Percentiles rank a stretch among this genome's conserved stretches.
phyloP scores from a whole-genome alignment of 1,139 yeast species.

The Sugiyamaella pinicola region DNA sequence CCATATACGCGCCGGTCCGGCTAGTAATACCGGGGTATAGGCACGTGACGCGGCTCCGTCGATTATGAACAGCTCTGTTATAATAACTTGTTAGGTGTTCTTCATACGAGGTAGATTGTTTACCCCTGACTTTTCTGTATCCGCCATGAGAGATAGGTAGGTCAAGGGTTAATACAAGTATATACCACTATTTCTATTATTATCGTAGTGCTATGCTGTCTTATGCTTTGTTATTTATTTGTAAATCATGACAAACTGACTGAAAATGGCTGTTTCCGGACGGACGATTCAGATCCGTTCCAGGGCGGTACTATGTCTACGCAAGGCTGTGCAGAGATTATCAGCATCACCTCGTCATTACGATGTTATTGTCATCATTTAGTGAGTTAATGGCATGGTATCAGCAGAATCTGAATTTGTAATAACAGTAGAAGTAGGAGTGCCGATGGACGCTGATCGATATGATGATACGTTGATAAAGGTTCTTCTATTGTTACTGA shows the following conservation, averaged over 20 bases:
- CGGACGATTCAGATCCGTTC: conserved; percentile 6
- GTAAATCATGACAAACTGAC: conserved; percentile 4
- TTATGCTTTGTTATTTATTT: conserved; percentile 7
- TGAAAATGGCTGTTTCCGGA: neutral
- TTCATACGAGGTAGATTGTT: too few species aligned
- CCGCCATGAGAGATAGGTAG: too few species aligned
- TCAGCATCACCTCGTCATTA: neutral
- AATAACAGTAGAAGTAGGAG: neutral
- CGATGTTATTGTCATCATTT: neutral
- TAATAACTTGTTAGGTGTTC: too few species aligned
- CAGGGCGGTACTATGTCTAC: neutral
- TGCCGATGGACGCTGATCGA: too few species aligned
- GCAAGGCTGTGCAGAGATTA: neutral
- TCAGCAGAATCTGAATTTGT: neutral
- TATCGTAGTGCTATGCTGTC: neutral
- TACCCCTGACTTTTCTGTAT: too few species aligned
- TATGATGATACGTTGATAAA: neutral
- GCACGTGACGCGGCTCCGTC: neutral
- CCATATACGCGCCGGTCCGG: conserved; percentile 11
- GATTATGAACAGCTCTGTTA: neutral
- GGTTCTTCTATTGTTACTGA: too few species aligned
- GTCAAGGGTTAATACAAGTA: too few species aligned
- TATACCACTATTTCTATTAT: neutral
- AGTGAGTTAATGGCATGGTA: neutral
- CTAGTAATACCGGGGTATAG: neutral